Evolutionary conservation across 202 grass and related monocot genomes (phyloP).

Genomic region (Digitaria exilis): DNA sequence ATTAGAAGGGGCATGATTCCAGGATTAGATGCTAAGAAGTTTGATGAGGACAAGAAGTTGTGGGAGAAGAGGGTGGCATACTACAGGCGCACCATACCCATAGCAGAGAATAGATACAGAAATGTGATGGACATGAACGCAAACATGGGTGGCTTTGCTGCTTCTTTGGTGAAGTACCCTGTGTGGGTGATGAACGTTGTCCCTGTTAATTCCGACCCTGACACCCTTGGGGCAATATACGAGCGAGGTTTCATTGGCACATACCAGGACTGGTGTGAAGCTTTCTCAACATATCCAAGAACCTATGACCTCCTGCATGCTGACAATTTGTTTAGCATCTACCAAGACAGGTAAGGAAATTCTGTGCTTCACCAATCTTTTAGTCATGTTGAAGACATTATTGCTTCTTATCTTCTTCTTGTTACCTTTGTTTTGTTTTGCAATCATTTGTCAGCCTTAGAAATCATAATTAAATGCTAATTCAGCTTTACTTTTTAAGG

Average conservation of each 20-base stretch:
- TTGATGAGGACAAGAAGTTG: constrained; percentile 80
- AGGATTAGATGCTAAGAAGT: constrained; percentile 65
- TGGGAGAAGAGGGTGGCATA: constrained; percentile 71
- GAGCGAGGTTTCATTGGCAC: constrained; percentile 91
- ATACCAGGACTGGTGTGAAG: constrained; percentile 96
- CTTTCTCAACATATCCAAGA: constrained; percentile 93
- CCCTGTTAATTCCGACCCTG: constrained; percentile 61
- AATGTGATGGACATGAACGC: constrained; percentile 99
- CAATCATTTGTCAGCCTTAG: not conserved
- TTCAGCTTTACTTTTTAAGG: not conserved
- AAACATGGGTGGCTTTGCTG: constrained; percentile 80
- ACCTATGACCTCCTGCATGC: constrained; percentile 92
- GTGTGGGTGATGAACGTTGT: constrained; percentile 95
- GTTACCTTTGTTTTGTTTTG: not conserved
- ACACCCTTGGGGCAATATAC: constrained; percentile 87
- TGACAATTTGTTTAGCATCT: constrained; percentile 82
- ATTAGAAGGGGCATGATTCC: constrained; percentile 76
- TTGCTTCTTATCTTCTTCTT: not conserved
- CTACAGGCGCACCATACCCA: constrained; percentile 68
- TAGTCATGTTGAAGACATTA: not conserved
- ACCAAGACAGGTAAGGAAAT: constrained; percentile 76
- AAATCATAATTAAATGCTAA: not conserved
- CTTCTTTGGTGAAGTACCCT: constrained; percentile 67
- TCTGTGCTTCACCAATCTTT: not conserved
- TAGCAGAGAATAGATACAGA: constrained; percentile 71